Percentiles rank a stretch among this genome's conserved stretches.
Evolutionary conservation across 805 yeast species (phyloP).

Genomic region (Schwanniomyces yamadae): DNA sequence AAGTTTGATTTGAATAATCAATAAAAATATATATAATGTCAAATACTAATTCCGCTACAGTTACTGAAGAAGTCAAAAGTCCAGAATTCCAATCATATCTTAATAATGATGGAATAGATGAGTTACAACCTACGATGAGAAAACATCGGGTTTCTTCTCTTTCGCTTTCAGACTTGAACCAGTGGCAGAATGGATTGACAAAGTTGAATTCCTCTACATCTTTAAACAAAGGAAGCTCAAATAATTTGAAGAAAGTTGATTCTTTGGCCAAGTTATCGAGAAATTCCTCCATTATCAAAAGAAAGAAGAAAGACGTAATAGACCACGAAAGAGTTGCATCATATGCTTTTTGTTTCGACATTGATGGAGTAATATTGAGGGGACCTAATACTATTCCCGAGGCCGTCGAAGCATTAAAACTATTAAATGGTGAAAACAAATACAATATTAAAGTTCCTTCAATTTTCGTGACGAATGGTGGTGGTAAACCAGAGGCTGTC

Average conservation of each 20-base stretch:
- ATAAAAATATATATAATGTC: no score
- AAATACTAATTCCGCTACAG: no score
- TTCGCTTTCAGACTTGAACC: constrained; percentile 63
- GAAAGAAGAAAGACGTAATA: constrained; percentile 51
- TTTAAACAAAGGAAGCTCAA: constrained; percentile 32
- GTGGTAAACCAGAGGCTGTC: constrained; percentile 77
- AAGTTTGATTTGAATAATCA: no score
- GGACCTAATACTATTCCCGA: constrained; percentile 85
- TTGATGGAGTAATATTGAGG: constrained; percentile 84
- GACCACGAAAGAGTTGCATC: constrained; percentile 75
- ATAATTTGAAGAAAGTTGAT: constrained; percentile 43
- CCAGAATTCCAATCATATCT: constrained; percentile 51
- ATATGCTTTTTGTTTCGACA: constrained; percentile 89
- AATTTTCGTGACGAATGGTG: constrained; percentile 87
- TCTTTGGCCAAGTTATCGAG: constrained; percentile 46
- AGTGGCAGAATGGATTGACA: constrained; percentile 55
- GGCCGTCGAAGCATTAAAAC: constrained; percentile 67
- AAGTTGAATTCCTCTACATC: constrained; percentile 38
- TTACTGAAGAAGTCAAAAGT: constrained; percentile 9
- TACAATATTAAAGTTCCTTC: constrained; percentile 79
- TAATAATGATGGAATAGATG: constrained; percentile 73
- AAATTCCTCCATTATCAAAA: constrained; percentile 44
- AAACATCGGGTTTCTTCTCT: constrained; percentile 64
- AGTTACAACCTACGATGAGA: constrained; percentile 59
- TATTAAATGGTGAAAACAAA: constrained; percentile 75